Base-by-base conservation (phyloP, 352 stramenopile genomes). In the Phytophthora citricola region DNA sequence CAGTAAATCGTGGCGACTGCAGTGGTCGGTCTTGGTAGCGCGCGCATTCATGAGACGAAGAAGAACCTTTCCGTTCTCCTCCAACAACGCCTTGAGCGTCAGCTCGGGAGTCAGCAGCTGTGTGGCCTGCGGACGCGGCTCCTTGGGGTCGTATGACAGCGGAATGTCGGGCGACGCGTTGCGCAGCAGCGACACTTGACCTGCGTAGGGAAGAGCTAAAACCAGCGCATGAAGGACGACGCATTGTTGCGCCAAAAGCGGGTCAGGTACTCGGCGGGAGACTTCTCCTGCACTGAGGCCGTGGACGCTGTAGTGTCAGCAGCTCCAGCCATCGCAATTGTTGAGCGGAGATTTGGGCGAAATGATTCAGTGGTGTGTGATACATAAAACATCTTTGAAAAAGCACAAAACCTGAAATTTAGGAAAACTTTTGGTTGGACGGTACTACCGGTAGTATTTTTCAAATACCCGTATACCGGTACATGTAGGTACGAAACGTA, bases 211-310 rank as follows among this genome's bases (percentile, higher is more conserved):
- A 14, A 95, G 69, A 12, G 81, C 66, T 26, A 95, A 63, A 95
- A 93, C 87, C 87, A 95, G 43, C 83, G 81, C 87, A 95, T 95
- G 66, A 95, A 95, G 27, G 71, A 59, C 1, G 85, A 90, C 29
- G 81, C 85, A 79, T 93, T 79, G 5, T 75, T 69, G 11, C 73
- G 60, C 87, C 87, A 95, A 73, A 95, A 95, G 40, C 83, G 83
- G 54, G 73, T 74, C 54, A 95, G 62, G 60, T 83, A 93, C 59
- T 73, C 78, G 34, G 68, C 64, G 20, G 79, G 78, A 20, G 71
- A 72, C 63, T 87, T 58, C 49, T 81, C 61, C 22, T 58, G 49
- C 32, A 40, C 32, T 26, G 43, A 6, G 11, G 17, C 14, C 15
- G 26, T 31, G 0, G 45, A 11, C 12, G 22, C 38, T 38, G 38